These are phyloP conservation scores for Podaxis sp. DNA, from an alignment of 768 basidiomycete genomes.

Conservation along the genomic window DNA sequence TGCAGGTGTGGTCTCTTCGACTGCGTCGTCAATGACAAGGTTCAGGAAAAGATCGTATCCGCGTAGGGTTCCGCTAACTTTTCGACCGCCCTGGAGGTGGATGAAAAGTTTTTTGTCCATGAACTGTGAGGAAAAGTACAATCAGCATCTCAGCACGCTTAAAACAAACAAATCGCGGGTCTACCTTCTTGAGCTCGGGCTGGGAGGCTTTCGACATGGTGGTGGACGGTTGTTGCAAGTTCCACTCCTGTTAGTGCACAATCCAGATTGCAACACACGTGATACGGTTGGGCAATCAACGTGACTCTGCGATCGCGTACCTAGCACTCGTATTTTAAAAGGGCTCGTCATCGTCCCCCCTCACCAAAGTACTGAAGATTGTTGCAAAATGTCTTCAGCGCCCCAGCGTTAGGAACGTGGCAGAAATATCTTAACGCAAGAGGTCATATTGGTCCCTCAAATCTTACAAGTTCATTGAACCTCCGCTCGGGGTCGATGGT, in stretches of 20 bases:
- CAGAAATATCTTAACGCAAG: too few relatives aligned
- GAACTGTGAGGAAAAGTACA: constrained; percentile 53
- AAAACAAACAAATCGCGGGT: not conserved
- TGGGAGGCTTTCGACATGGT: constrained; percentile 93
- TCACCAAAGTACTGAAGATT: too few relatives aligned
- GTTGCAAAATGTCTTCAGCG: too few relatives aligned
- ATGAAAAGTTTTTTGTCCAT: constrained; percentile 99
- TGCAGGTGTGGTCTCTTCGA: constrained; percentile 88
- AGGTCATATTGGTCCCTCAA: too few relatives aligned
- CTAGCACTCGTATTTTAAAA: too few relatives aligned
- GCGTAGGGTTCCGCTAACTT: constrained; percentile 91
- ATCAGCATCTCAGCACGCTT: not conserved
- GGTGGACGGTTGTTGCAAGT: constrained; percentile 2
- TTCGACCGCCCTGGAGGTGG: constrained; percentile 91
- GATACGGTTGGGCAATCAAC: not conserved
- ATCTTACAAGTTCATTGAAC: too few relatives aligned
- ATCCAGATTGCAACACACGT: not conserved
- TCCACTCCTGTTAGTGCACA: not conserved
- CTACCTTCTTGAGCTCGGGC: constrained; percentile 99
- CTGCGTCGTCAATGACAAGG: constrained; percentile 92
- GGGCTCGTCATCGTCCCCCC: too few relatives aligned
- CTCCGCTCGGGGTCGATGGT: too few relatives aligned
- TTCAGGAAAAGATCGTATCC: constrained; percentile 99
- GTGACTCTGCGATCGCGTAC: too few relatives aligned
- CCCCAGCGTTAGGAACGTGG: too few relatives aligned